Percentiles rank a stretch among this genome's conserved stretches.
Conservation (phyloP, 208 protist genomes). For the Kentomonas sorsogonicus region DNA sequence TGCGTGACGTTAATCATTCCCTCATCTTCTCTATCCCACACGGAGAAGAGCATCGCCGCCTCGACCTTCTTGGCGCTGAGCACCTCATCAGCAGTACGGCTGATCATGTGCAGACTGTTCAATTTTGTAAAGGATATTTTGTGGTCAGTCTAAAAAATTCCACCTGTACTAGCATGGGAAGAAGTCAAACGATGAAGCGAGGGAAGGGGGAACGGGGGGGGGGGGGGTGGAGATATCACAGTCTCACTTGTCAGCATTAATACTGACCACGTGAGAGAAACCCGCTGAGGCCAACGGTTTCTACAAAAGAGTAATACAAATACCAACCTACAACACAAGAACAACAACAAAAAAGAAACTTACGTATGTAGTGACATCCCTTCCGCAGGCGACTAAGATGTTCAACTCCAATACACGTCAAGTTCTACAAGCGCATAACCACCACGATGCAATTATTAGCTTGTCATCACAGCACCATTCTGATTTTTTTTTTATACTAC, state of each 20-base stretch:
- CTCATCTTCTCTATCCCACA: slow-evolving; percentile 43
- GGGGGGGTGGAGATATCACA: background rate
- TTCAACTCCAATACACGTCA: background rate
- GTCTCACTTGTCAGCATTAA: too few relatives aligned
- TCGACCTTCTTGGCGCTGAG: slow-evolving; percentile 54
- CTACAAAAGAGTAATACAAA: background rate
- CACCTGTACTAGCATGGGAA: too few relatives aligned
- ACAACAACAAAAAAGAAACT: background rate
- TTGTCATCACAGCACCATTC: background rate
- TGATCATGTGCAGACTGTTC: too few relatives aligned
- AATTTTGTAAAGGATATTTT: too few relatives aligned
- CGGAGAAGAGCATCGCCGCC: slow-evolving; percentile 48
- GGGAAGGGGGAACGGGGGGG: background rate
- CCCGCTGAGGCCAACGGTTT: background rate
- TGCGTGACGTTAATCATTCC: slow-evolving; percentile 38
- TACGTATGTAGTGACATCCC: background rate
- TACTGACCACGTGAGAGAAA: background rate
- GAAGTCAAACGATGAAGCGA: too few relatives aligned
- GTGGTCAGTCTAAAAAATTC: too few relatives aligned
- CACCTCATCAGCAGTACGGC: too few relatives aligned
- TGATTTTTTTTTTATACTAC: too few relatives aligned
- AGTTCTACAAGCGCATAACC: background rate
- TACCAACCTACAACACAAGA: background rate
- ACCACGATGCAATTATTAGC: background rate
- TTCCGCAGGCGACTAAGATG: background rate